Conservation (phyloP, 306 rosid genomes). For the Senna tora region DNA sequence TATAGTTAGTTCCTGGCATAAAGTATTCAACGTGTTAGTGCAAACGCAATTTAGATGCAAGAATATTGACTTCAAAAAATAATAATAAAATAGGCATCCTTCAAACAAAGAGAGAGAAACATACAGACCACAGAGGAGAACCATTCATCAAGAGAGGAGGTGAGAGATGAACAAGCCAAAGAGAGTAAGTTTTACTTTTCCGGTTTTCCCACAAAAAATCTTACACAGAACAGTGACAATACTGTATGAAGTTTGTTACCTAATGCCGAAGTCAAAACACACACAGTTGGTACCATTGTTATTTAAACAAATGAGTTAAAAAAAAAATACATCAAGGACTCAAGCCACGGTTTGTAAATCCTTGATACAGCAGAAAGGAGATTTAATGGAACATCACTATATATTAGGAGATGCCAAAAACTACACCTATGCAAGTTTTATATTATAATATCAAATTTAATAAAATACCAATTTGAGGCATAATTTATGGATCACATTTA, state of each 20-base stretch:
- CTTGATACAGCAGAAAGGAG: constrained; percentile 13
- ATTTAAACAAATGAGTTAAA: constrained; percentile 2
- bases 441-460: constrained; percentile 15
- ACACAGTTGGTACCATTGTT: constrained; percentile 14
- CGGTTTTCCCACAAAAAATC: constrained; percentile 4
- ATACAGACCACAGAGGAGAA: not conserved
- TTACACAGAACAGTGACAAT: constrained; percentile 11
- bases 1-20: not conserved
- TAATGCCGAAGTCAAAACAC: not conserved
- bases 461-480: constrained; percentile 24
- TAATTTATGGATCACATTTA: constrained; percentile 8
- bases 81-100: too few species aligned
- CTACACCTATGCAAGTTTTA: constrained; percentile 11
- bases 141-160: not conserved
- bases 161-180: constrained; percentile 10
- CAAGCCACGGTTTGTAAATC: constrained; percentile 7
- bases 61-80: not conserved
- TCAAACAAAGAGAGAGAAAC: not conserved
- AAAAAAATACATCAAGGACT: constrained; percentile 24
- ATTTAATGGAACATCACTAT: constrained; percentile 1
- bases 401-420: not conserved
- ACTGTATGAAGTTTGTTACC: not conserved
- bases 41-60: constrained; percentile 28
- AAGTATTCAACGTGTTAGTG: constrained; percentile 13
- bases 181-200: not conserved